phyloP scores from a whole-genome alignment of 2,329 filamentous ascomycete species.

The Pestalotiopsis sp. region DNA sequence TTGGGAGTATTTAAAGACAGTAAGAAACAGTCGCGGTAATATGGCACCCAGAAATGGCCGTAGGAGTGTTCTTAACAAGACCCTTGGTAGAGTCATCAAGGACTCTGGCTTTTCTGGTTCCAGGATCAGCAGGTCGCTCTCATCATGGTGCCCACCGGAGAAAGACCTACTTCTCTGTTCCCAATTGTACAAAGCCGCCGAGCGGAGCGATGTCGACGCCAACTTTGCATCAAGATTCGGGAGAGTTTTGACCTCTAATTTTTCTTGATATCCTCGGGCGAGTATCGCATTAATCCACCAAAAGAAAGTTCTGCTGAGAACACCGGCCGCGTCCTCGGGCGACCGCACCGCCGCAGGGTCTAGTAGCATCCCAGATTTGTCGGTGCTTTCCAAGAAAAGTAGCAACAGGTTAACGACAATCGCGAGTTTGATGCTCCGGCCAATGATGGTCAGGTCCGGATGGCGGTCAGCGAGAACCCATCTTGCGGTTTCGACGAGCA shows the following conservation, averaged over 20 bases:
- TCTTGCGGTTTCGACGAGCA: slow-evolving; percentile 22
- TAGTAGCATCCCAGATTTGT: slow-evolving; percentile 21
- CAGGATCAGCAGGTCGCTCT: neutral
- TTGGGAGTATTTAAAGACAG: slow-evolving; percentile 6
- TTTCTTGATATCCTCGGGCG: slow-evolving; percentile 28
- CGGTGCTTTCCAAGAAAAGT: slow-evolving; percentile 22
- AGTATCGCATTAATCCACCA: slow-evolving; percentile 37
- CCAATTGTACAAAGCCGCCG: slow-evolving; percentile 28
- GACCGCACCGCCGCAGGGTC: slow-evolving; percentile 18
- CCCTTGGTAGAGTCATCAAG: slow-evolving; percentile 29
- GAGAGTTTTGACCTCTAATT: slow-evolving; percentile 26
- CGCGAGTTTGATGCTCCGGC: neutral
- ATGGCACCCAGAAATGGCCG: neutral
- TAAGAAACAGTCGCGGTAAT: slow-evolving; percentile 5
- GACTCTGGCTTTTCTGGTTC: slow-evolving; percentile 26
- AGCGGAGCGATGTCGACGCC: slow-evolving; percentile 24
- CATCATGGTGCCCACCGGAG: neutral
- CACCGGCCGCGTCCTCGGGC: slow-evolving; percentile 29
- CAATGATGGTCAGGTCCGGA: slow-evolving; percentile 13
- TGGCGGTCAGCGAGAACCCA: neutral
- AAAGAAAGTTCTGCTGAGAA: slow-evolving; percentile 33
- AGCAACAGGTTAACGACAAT: slow-evolving; percentile 27
- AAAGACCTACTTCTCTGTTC: slow-evolving; percentile 27
- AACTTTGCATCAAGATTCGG: slow-evolving; percentile 28
- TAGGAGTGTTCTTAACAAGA: slow-evolving; percentile 32